Evolutionary conservation across 495 filamentous ascomycete species (phyloP).

Genomic region (Tuber borchii): DNA sequence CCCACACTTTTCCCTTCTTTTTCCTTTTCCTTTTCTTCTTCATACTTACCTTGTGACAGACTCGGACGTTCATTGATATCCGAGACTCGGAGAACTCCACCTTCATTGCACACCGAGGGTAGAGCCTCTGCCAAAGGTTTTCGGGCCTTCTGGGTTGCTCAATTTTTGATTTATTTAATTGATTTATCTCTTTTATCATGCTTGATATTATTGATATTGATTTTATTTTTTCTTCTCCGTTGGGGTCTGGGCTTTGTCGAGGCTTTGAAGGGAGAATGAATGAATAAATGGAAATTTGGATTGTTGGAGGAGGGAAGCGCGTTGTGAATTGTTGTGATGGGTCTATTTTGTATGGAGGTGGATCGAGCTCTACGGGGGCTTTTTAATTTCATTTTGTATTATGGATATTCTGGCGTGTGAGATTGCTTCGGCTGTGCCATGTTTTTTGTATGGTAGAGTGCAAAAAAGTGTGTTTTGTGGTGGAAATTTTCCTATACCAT

Average conservation of each 20-base stretch:
- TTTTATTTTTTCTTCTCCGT: neutral
- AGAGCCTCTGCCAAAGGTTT: slow-evolving; percentile 35
- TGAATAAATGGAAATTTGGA: neutral
- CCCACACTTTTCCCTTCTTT: neutral
- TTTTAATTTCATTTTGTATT: neutral
- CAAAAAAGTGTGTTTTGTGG: neutral
- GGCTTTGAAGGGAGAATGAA: neutral
- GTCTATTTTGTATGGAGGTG: neutral
- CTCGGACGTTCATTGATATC: slow-evolving; percentile 37
- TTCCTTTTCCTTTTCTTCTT: slow-evolving; percentile 3
- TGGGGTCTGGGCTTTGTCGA: slow-evolving; percentile 4
- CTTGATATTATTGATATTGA: neutral
- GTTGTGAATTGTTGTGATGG: neutral
- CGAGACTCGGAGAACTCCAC: slow-evolving; percentile 33
- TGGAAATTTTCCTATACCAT: neutral
- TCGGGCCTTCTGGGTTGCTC: slow-evolving; percentile 40
- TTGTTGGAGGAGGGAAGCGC: neutral
- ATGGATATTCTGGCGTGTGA: neutral
- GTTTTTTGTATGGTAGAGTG: neutral
- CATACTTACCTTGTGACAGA: slow-evolving; percentile 41
- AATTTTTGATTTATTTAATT: slow-evolving; percentile 36
- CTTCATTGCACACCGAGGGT: slow-evolving; percentile 38
- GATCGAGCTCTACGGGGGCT: neutral
- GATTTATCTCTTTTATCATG: neutral
- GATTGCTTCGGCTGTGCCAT: neutral